Evolutionary conservation across 2,329 filamentous ascomycete genomes (phyloP), one percentile per base, ranked within the genome.

Genomic region (Ceratocystis variospora): DNA sequence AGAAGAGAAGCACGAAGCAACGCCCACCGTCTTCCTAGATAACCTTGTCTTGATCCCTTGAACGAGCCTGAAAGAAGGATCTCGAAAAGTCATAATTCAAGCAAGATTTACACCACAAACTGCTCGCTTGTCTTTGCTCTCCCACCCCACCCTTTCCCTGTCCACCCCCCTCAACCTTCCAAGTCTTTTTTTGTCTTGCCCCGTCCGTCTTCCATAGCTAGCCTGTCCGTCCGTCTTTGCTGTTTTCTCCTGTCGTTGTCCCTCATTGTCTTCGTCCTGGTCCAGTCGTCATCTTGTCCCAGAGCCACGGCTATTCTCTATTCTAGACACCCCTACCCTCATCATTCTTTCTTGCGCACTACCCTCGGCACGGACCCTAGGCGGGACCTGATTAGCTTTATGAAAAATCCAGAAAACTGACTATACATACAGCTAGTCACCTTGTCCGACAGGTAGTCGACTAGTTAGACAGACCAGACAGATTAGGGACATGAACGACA

Each of bases 281-380:
- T 59, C 31, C 28, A 59, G 55, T 59, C 55, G 55, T 59, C 55
- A 59, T 37, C 55, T 59, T 31, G 55, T 59, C 55, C 55, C 55
- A 59, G 55, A 37, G 55, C 55, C 8, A 59, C 55, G 55, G 55
- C 55, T 59, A 37, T 31, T 59, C 12, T 33, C 31, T 59, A 3
- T 33, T 59, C 28, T 59, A 15, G 55, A 15, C 28, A 59, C 55
- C 55, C 55, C 55, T 59, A 28, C 48, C 22, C 37, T 41, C 37
- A 41, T 53, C 48, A 53, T 53, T 25, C 25, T 53, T 53, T 53
- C 22, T 53, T 53, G 48, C 48, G 8, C 48, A 53, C 48, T 22
- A 53, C 22, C 48, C 48, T 53, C 48, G 19, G 48, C 48, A 53
- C 48, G 22, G 48, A 53, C 48, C 22, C 19, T 25, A 53, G 48